phyloP scores from a whole-genome alignment of 306 rosid species.

The Sindora glabra region DNA sequence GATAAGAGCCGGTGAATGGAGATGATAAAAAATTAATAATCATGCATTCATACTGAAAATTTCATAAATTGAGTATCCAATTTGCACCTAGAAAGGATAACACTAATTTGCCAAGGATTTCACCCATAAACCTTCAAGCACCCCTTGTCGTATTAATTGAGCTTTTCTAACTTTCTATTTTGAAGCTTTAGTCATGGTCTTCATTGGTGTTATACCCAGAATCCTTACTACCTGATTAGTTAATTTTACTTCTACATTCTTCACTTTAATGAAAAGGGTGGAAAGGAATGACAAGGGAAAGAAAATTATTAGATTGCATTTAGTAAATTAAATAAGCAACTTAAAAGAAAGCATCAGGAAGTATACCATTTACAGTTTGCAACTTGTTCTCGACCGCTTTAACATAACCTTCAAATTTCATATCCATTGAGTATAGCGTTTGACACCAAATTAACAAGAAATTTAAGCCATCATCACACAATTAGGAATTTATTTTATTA shows the following conservation, averaged over 20 bases:
- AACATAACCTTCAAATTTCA: slow-evolving; percentile 89
- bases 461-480: not conserved
- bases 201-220: slow-evolving; percentile 76
- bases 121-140: slow-evolving; percentile 56
- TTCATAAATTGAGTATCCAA: not conserved
- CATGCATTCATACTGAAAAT: not conserved
- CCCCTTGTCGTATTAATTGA: slow-evolving; percentile 86
- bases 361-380: slow-evolving; percentile 52
- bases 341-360: not conserved
- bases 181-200: slow-evolving; percentile 80
- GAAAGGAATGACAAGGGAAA: not conserved
- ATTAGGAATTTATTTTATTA: not conserved
- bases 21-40: not conserved
- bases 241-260: slow-evolving; percentile 73
- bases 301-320: not conserved
- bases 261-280: slow-evolving; percentile 43
- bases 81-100: not conserved
- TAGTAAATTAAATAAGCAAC: not conserved
- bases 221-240: slow-evolving; percentile 80
- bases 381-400: slow-evolving; percentile 73
- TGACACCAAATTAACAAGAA: slow-evolving; percentile 29
- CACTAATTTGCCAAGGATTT: not conserved
- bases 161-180: slow-evolving; percentile 82
- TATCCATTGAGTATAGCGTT: slow-evolving; percentile 96
- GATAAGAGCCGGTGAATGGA: not conserved